Evolutionary conservation across 1,284 basidiomycete species (phyloP).

Genomic region (Polyporus tsugae): DNA sequence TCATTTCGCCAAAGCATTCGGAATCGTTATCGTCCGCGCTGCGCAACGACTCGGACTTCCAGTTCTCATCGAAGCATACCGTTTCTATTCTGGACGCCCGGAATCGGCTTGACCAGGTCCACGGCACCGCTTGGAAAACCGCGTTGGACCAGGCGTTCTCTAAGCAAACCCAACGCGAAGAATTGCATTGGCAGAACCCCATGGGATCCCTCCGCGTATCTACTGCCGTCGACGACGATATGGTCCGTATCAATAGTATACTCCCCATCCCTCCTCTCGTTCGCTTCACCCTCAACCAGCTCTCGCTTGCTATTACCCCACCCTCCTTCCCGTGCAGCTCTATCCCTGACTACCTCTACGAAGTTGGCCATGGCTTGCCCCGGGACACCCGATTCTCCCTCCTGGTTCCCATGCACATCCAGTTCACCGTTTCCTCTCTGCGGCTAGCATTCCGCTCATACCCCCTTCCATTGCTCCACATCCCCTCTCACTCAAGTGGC

Average conservation of each 20-base stretch:
- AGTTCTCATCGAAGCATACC: conserved; percentile 69
- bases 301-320: conserved; percentile 66
- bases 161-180: conserved; percentile 32
- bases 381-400: conserved; percentile 80
- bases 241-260: conserved; percentile 46
- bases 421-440: conserved; percentile 72
- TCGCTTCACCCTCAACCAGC: conserved; percentile 69
- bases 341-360: conserved; percentile 75
- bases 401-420: conserved; percentile 85
- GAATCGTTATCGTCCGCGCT: conserved; percentile 27
- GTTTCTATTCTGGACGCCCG: conserved; percentile 80
- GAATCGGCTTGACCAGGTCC: conserved; percentile 74
- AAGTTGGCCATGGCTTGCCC: conserved; percentile 78
- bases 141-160: conserved; percentile 31
- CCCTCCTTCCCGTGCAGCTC: conserved; percentile 70
- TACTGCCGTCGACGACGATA: conserved; percentile 33
- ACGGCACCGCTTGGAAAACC: conserved; percentile 80
- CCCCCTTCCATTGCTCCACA: conserved; percentile 72
- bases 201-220: conserved; percentile 25
- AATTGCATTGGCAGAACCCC: conserved; percentile 24
- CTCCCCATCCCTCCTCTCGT: conserved; percentile 75
- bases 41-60: conserved; percentile 47
- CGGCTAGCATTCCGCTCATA: conserved; percentile 83
- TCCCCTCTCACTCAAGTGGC: conserved; percentile 55
- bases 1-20: conserved; percentile 51